Percentiles rank a stretch among this genome's conserved stretches.
phyloP scores from a whole-genome alignment of 768 basidiomycete species.

The Tricholoma hemisulphureum region DNA sequence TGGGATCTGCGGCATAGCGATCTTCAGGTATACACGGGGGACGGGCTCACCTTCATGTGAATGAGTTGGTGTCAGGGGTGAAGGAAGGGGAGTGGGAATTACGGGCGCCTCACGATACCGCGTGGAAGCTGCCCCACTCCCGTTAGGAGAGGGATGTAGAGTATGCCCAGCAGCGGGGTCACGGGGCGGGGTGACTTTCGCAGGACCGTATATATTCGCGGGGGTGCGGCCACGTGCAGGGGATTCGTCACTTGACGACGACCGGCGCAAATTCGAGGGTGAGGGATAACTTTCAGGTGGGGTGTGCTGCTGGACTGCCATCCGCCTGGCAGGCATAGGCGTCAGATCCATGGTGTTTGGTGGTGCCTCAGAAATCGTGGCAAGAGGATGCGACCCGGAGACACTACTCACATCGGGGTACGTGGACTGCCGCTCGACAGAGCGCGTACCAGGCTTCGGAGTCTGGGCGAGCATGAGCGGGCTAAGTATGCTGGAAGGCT shows the following conservation, averaged over 20 bases:
- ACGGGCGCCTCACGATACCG: neutral
- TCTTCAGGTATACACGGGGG: neutral
- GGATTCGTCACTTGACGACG: constrained; percentile 14
- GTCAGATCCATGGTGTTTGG: constrained; percentile 7
- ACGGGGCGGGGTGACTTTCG: constrained; percentile 5
- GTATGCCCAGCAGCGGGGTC: constrained; percentile 15
- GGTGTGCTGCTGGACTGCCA: constrained; percentile 20
- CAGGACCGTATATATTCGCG: constrained; percentile 1
- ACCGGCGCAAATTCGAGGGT: constrained; percentile 2
- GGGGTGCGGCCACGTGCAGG: constrained; percentile 1
- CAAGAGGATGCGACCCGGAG: neutral
- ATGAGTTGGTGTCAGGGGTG: constrained; percentile 12
- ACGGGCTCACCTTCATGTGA: neutral
- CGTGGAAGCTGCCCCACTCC: neutral
- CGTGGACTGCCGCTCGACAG: constrained; percentile 31
- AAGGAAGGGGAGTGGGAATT: constrained; percentile 7
- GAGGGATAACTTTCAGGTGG: constrained; percentile 14
- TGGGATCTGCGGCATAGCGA: constrained; percentile 6
- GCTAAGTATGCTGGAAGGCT: constrained; percentile 46
- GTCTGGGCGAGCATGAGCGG: constrained; percentile 40
- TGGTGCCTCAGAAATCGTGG: constrained; percentile 2
- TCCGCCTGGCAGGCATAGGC: constrained; percentile 12
- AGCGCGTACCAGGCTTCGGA: constrained; percentile 26
- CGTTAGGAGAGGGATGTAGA: constrained; percentile 18
- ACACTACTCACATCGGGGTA: constrained; percentile 27